These are phyloP conservation scores for Cyberlindnera mycetangii DNA, from an alignment of 805 yeast species.

Conservation along the genomic window DNA sequence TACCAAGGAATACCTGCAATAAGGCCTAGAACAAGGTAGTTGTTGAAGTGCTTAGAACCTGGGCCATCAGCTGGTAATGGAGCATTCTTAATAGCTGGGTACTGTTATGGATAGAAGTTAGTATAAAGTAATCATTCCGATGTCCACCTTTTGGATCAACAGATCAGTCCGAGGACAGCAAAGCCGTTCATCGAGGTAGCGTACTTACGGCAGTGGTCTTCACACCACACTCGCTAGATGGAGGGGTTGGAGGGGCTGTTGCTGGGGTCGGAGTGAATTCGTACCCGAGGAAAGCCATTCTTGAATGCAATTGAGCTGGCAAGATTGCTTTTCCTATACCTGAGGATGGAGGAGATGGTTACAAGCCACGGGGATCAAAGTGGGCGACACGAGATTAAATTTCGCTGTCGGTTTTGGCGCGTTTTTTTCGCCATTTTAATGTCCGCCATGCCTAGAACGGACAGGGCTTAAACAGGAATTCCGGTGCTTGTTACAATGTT, in stretches of 20 bases:
- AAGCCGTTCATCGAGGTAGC: not conserved
- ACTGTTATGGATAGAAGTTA: slow-evolving; percentile 25
- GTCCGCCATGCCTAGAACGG: no score
- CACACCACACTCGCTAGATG: slow-evolving; percentile 46
- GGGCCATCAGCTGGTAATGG: slow-evolving; percentile 92
- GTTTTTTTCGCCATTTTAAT: no score
- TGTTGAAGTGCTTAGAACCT: slow-evolving; percentile 73
- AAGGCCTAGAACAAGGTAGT: slow-evolving; percentile 47
- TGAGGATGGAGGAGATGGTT: not conserved
- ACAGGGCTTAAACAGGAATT: no score
- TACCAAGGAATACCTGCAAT: slow-evolving; percentile 59
- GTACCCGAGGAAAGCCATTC: slow-evolving; percentile 31
- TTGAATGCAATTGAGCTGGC: not conserved
- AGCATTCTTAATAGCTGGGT: slow-evolving; percentile 79
- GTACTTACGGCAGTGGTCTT: slow-evolving; percentile 25
- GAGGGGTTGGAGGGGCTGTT: slow-evolving; percentile 41
- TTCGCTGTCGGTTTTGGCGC: no score
- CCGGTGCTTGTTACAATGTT: no score
- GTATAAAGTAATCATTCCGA: slow-evolving; percentile 5
- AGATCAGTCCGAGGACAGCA: no score
- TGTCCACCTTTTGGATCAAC: no score
- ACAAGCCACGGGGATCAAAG: not conserved
- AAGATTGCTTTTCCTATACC: not conserved
- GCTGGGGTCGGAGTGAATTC: slow-evolving; percentile 62
- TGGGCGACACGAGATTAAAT: slow-evolving; percentile 4